These are phyloP conservation scores for Pelargonium nanum DNA, from an alignment of 345 rosid species.

Conservation along the genomic window DNA sequence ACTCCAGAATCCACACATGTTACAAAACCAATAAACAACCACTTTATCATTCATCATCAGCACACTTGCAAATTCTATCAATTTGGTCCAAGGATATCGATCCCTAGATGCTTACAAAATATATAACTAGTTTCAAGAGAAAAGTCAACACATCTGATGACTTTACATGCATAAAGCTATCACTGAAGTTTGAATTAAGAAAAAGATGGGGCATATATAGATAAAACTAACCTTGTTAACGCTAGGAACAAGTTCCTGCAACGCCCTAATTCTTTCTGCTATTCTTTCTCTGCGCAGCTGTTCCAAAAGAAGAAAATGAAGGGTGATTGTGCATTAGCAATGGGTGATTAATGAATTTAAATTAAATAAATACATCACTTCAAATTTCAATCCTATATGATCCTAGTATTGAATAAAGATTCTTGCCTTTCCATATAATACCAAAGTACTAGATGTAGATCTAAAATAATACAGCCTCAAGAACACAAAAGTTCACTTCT, in stretches of 20 bases:
- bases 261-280: conserved; percentile 92
- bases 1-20: not conserved
- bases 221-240: conserved; percentile 70
- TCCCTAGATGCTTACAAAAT: not conserved
- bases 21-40: not conserved
- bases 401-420: not conserved
- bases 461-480: not conserved
- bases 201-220: conserved; percentile 1
- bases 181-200: not conserved
- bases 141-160: not conserved
- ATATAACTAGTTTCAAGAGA: not conserved
- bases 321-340: not conserved
- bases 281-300: conserved; percentile 97
- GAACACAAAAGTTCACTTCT: not conserved
- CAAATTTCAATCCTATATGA: not conserved
- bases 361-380: conserved; percentile 3
- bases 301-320: conserved; percentile 14
- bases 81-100: not conserved
- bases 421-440: not conserved
- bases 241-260: conserved; percentile 97
- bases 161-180: not conserved
- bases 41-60: not conserved
- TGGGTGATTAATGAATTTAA: not conserved
- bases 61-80: not conserved
- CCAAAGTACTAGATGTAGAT: too few species aligned